These are phyloP conservation scores for Scutellaria galericulata DNA, from an alignment of 257 asterid genomes.

Conservation along the genomic window DNA sequence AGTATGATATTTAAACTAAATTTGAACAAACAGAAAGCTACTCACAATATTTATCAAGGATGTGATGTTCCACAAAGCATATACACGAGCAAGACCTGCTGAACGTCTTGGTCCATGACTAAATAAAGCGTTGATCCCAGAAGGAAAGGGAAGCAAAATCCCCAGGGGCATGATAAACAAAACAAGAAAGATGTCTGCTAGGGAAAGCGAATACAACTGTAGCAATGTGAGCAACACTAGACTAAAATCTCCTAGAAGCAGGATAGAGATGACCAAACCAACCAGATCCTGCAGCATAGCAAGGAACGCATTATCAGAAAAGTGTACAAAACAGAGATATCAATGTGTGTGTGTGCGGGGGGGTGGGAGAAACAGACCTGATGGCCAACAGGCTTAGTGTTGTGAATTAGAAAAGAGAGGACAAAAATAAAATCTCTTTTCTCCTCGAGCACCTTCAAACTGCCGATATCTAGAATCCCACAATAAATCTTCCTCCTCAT, in stretches of 20 bases:
- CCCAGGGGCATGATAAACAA: slow-evolving; percentile 89
- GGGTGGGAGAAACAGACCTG: slow-evolving; percentile 57
- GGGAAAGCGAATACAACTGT: slow-evolving; percentile 91
- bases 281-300: slow-evolving; percentile 90
- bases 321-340: neutral
- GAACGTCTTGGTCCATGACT: slow-evolving; percentile 97
- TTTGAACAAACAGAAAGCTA: slow-evolving; percentile 4
- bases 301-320: slow-evolving; percentile 20
- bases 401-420: slow-evolving; percentile 84
- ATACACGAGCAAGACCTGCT: slow-evolving; percentile 95
- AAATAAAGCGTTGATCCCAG: slow-evolving; percentile 97
- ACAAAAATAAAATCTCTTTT: slow-evolving; percentile 73
- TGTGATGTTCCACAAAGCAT: slow-evolving; percentile 92
- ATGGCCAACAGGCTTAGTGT: slow-evolving; percentile 96
- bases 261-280: slow-evolving; percentile 89
- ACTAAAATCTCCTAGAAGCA: slow-evolving; percentile 98
- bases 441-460: slow-evolving; percentile 81
- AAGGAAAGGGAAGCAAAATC: slow-evolving; percentile 91
- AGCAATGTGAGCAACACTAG: slow-evolving; percentile 93
- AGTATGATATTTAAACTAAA: neutral
- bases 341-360: neutral
- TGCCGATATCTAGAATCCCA: slow-evolving; percentile 66
- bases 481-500: slow-evolving; percentile 58
- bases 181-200: slow-evolving; percentile 83
- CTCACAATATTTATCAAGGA: slow-evolving; percentile 91